These are phyloP conservation scores for Arabidopsis suecica DNA, from an alignment of 345 rosid genomes.

Conservation along the genomic window DNA sequence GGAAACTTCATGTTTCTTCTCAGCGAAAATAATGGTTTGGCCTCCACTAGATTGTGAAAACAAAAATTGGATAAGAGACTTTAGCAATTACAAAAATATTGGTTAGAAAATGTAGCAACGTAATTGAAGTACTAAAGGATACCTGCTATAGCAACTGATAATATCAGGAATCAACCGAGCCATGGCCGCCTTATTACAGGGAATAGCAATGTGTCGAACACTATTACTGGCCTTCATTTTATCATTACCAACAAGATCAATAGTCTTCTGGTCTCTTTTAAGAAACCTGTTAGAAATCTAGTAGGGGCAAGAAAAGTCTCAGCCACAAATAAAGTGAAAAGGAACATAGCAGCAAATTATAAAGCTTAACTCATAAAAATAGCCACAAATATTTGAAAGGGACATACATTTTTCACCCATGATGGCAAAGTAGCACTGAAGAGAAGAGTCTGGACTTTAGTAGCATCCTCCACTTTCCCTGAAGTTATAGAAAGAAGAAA, in stretches of 20 bases:
- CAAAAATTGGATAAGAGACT: constrained; percentile 14
- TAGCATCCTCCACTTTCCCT: constrained; percentile 90
- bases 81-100: background rate
- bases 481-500: constrained; percentile 18
- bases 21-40: constrained; percentile 87
- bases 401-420: constrained; percentile 87
- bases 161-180: constrained; percentile 86
- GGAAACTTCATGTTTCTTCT: constrained; percentile 86
- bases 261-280: constrained; percentile 72
- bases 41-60: constrained; percentile 71
- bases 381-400: constrained; percentile 18
- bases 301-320: constrained; percentile 25
- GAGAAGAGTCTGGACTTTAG: constrained; percentile 95
- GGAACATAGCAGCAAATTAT: background rate
- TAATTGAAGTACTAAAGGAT: constrained; percentile 4
- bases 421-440: constrained; percentile 94
- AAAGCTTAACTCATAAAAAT: background rate
- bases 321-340: constrained; percentile 13
- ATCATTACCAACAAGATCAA: constrained; percentile 98
- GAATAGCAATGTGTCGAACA: constrained; percentile 88
- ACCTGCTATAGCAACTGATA: constrained; percentile 95
- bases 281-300: constrained; percentile 83
- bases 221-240: constrained; percentile 95
- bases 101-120: background rate
- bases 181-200: constrained; percentile 76